phyloP scores from a whole-genome alignment of 2,329 filamentous ascomycete species.

The Diaporthe aspalathi region DNA sequence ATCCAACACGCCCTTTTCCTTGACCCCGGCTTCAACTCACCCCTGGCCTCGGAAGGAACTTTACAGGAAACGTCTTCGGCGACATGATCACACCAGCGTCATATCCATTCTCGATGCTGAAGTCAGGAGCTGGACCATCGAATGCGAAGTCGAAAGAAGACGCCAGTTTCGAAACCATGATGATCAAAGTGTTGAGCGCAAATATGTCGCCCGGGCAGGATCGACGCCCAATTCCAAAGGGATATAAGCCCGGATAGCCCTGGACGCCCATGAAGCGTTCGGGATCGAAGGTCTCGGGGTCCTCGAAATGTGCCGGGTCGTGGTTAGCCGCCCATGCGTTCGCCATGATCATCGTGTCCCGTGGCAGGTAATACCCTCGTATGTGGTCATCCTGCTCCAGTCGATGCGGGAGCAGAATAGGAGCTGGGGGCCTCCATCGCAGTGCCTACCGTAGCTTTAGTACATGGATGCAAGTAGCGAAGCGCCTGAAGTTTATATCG shows the following conservation, averaged over 20 bases:
- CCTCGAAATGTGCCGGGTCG: not conserved
- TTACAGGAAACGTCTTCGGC: slow-evolving; percentile 8
- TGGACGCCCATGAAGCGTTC: slow-evolving; percentile 11
- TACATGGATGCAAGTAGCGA: not conserved
- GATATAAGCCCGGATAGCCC: slow-evolving; percentile 3
- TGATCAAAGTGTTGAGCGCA: slow-evolving; percentile 24
- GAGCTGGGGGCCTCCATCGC: slow-evolving; percentile 20
- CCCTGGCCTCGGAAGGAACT: slow-evolving; percentile 21
- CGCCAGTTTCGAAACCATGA: slow-evolving; percentile 14
- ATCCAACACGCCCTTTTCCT: too few relatives aligned
- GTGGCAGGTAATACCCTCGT: not conserved
- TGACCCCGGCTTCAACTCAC: not conserved
- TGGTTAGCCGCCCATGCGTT: slow-evolving; percentile 28
- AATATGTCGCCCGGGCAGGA: slow-evolving; percentile 22
- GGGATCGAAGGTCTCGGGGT: not conserved
- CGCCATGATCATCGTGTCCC: slow-evolving; percentile 18
- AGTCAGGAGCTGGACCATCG: slow-evolving; percentile 8
- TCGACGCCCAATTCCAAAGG: slow-evolving; percentile 5
- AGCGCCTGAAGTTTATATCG: not conserved
- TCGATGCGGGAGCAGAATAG: slow-evolving; percentile 12
- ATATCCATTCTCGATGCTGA: slow-evolving; percentile 6
- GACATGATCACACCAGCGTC: slow-evolving; percentile 8
- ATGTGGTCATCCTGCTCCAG: slow-evolving; percentile 25
- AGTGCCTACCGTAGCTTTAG: not conserved
- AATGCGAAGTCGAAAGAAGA: slow-evolving; percentile 14